Evolutionary conservation across 306 rosid genomes (phyloP), one percentile per base, ranked within the genome.

Genomic region (Castanea mollissima): DNA sequence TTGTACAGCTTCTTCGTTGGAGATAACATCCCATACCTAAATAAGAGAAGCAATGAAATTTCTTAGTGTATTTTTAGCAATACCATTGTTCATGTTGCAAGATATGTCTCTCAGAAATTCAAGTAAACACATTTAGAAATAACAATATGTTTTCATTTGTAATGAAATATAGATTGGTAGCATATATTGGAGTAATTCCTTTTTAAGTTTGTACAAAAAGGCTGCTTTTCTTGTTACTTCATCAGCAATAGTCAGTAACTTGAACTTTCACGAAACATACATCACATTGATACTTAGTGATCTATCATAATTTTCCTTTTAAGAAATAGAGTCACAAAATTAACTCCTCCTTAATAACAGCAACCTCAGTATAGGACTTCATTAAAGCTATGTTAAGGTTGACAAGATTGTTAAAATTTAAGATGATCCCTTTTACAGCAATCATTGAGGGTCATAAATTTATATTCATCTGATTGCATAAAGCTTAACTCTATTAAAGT

Each of bases 1-100:
- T 34, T 91, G 82, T n/a, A 95, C 93, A n/a, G 99, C 99, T 88
- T 95, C 99, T 83, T 95, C 81, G 58, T 93, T 95, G 2, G 99
- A 90, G 29, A 95, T 76, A 7, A 95, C 99, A 86, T 95, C 99
- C 99, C 99, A 95, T 35, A 95, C 97, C 99, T 95, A 32, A 58
- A 20, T 5, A 5, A 80, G 71, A 70, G 80, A 54, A 13, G 32
- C 71, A 41, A 76, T 11, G 31, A 31, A 12, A 59, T 8, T 11
- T 67, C 49, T 67, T 15, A 70, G 31, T 49, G 52, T 20, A 27
- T 11, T 57, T 46, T 46, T 19, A n/a, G 14, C 21, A 52, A 15
- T 4, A 46, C 34, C 23, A 51, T n/a, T 69, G 11, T 67, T 11
- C 1, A 23, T 49, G 54, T 49, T 49, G 16, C 54, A 49, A 49